Evolutionary conservation across 2,329 filamentous ascomycete genomes (phyloP).

Genomic region (Fusarium anguioides): DNA sequence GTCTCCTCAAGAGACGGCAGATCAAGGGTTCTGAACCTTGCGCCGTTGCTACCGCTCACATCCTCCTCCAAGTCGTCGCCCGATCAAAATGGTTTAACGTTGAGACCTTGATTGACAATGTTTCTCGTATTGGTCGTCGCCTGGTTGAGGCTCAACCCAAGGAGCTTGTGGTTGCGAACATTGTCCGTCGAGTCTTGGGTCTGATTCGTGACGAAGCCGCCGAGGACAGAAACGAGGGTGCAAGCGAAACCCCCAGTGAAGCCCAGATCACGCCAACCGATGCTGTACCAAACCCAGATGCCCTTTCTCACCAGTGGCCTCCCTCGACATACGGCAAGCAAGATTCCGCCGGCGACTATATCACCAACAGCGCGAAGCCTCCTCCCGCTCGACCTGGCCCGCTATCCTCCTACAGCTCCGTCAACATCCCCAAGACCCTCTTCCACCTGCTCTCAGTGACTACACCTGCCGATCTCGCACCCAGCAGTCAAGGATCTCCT

Average conservation of each 20-base stretch:
- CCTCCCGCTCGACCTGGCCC: constrained; percentile 67
- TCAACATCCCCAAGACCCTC: constrained; percentile 78
- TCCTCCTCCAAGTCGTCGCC: constrained; percentile 87
- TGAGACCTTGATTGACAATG: constrained; percentile 79
- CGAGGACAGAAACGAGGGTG: constrained; percentile 76
- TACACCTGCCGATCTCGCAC: constrained; percentile 58
- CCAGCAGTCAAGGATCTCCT: constrained; percentile 57
- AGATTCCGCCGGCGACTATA: constrained; percentile 48
- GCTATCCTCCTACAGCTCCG: constrained; percentile 70
- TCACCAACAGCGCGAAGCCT: constrained; percentile 45
- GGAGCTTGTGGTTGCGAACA: constrained; percentile 93
- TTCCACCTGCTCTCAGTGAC: constrained; percentile 87
- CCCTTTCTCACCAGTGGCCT: constrained; percentile 44
- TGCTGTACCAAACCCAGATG: constrained; percentile 49
- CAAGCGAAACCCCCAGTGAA: constrained; percentile 70
- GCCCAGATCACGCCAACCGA: constrained; percentile 53
- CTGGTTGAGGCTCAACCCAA: constrained; percentile 86
- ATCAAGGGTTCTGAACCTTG: constrained; percentile 89
- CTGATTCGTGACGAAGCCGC: constrained; percentile 92
- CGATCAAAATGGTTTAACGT: constrained; percentile 83
- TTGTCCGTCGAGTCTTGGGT: constrained; percentile 88
- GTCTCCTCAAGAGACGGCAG: constrained; percentile 89
- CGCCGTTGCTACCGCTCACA: constrained; percentile 89
- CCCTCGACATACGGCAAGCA: constrained; percentile 51
- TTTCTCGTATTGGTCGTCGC: constrained; percentile 81